Percentiles rank a stretch among this genome's conserved stretches.
Evolutionary conservation across 352 stramenopile species (phyloP).

Genomic region (Globisporangium polare): DNA sequence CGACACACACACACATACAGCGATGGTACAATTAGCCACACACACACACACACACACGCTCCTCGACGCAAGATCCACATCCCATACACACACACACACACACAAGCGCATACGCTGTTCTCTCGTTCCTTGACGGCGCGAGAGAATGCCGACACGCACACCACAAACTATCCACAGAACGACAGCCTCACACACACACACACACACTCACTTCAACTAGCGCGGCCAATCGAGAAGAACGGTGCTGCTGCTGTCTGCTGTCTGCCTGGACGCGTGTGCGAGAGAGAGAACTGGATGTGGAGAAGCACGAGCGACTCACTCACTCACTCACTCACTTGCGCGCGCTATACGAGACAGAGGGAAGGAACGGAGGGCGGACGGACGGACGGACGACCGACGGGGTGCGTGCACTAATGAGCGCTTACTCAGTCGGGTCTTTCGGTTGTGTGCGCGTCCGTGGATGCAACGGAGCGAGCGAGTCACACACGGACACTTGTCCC

Average conservation of each 20-base stretch:
- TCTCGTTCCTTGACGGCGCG: background rate
- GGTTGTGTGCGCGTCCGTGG: background rate
- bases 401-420: conserved; percentile 12
- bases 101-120: background rate
- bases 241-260: background rate
- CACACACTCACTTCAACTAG: background rate
- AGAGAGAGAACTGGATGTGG: background rate
- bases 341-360: background rate
- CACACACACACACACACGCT: conserved; percentile 2
- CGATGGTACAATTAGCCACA: conserved; percentile 2
- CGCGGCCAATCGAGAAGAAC: background rate
- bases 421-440: conserved; percentile 13
- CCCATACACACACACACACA: too few species aligned
- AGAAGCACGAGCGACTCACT: background rate
- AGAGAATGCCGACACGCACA: background rate
- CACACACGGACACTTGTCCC: conserved; percentile 2
- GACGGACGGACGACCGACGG: background rate
- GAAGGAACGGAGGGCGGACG: background rate
- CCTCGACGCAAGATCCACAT: background rate
- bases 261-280: background rate
- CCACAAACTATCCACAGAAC: conserved; percentile 1
- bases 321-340: background rate
- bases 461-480: too few species aligned
- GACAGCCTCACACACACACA: background rate
- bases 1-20: background rate